Evolutionary conservation across 495 filamentous ascomycete genomes (phyloP).

Genomic region (Friedmanniomyces endolithicus): DNA sequence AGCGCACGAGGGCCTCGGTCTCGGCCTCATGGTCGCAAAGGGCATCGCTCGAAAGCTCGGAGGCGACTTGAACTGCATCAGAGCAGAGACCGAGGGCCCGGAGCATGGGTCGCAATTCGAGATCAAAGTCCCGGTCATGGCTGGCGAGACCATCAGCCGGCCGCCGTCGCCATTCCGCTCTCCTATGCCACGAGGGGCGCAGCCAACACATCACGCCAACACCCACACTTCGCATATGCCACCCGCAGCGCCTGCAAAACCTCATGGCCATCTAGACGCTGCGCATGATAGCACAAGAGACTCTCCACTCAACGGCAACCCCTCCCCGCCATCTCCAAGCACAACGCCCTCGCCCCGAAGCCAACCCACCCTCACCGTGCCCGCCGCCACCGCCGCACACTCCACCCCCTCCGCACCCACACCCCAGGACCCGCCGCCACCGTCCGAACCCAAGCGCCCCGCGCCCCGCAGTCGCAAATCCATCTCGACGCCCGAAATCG

Average conservation of each 20-base stretch:
- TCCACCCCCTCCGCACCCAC: conserved; percentile 4
- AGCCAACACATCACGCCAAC: background rate
- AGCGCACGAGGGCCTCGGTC: conserved; percentile 58
- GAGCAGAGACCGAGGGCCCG: conserved; percentile 56
- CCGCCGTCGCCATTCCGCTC: conserved; percentile 28
- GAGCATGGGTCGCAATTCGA: conserved; percentile 61
- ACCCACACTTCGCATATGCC: background rate
- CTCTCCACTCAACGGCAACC: background rate
- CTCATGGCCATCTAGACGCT: background rate
- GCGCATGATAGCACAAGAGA: background rate
- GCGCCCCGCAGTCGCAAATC: conserved; percentile 13
- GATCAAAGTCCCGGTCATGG: conserved; percentile 53
- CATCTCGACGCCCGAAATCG: conserved; percentile 23
- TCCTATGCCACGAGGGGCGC: conserved; percentile 18
- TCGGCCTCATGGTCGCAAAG: conserved; percentile 66
- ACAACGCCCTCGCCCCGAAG: conserved; percentile 3
- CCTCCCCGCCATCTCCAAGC: background rate
- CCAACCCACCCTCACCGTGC: background rate
- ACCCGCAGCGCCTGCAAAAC: conserved; percentile 6
- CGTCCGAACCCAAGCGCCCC: background rate
- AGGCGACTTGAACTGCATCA: conserved; percentile 57
- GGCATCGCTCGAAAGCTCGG: conserved; percentile 63
- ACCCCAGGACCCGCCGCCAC: background rate
- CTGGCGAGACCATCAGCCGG: conserved; percentile 29
- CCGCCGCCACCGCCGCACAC: background rate